Evolutionary conservation across 2,329 filamentous ascomycete species (phyloP), one percentile per base, ranked within the genome.

Genomic region (Fusarium pininemorale): DNA sequence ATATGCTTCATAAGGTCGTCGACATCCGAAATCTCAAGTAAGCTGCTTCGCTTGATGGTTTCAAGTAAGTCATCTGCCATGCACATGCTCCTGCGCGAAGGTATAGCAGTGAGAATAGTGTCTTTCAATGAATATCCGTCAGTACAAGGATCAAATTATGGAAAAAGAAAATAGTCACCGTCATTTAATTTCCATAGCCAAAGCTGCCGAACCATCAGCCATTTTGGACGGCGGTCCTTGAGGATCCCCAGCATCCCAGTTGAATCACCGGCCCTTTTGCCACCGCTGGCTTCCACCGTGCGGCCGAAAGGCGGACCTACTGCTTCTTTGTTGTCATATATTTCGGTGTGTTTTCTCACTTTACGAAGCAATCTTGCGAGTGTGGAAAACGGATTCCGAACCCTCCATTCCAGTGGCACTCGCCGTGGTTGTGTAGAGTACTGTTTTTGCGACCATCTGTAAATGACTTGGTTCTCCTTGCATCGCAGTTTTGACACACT

Each of bases 401-500:
- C 41, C 14, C 9, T n/a, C 41, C 3, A n/a, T 11, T 42, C 39
- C 0, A 42, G 2, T 15, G 22, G 14, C 15, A 15, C 0, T 8
- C 10, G 39, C 1, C 1, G 0, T 41, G 1, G 0, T 6, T n/a
- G 22, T 6, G 13, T 0, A 0, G 39, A 16, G 22, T 0, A 0
- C 1, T n/a, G 39, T 3, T 42, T 42, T n/a, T n/a, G 0, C 0
- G 41, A 42, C 41, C 41, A 42, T 5, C 41, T 42, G 9, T 42
- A 42, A 42, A 42, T 42, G 41, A 42, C 41, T 6, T 42, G 41
- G 6, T 42, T 42, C 22, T 42, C 41, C 14, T 42, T 16, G 0
- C 14, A 42, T 42, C 41, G 22, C 41, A 42, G 3, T 11, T 24
- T 16, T 0, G 41, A 42, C 0, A 7, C 0, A 11, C 41, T 42